A percentile compares a stretch with the other conserved stretches of the same genome.
These are phyloP conservation scores for Salvia miltiorrhiza DNA, from an alignment of 257 asterid species.

Conservation along the genomic window DNA sequence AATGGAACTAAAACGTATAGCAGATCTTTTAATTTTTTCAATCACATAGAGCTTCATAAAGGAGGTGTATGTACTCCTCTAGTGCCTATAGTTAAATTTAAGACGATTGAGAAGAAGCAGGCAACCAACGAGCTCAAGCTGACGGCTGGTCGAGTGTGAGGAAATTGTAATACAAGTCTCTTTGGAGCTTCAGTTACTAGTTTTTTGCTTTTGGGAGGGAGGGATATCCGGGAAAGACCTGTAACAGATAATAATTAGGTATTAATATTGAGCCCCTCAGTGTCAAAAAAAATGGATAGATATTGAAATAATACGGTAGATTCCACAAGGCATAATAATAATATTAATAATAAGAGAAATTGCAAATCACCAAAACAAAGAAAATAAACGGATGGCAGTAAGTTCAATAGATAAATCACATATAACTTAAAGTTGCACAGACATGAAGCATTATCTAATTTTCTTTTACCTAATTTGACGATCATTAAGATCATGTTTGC, in stretches of 20 bases:
- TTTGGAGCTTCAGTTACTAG: slow-evolving; percentile 13
- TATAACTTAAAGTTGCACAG: no score
- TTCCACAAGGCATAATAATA: neutral
- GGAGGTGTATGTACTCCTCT: neutral
- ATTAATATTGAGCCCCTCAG: neutral
- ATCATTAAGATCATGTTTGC: no score
- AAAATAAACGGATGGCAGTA: no score
- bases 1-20: no score
- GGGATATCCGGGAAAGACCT: slow-evolving; percentile 42
- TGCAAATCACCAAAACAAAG: no score
- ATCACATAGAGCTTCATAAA: neutral
- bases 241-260: slow-evolving; percentile 1
- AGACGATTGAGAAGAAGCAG: neutral
- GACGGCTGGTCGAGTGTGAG: neutral
- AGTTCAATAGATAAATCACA: no score
- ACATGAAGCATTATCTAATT: no score
- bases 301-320: neutral
- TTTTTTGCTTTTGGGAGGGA: slow-evolving; percentile 37
- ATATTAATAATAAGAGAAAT: no score
- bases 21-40: no score
- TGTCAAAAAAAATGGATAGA: neutral
- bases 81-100: neutral
- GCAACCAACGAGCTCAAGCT: neutral
- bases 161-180: neutral
- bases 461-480: no score